Conservation (phyloP, 2,329 filamentous ascomycete species). For the Magnaporthales sp. region DNA sequence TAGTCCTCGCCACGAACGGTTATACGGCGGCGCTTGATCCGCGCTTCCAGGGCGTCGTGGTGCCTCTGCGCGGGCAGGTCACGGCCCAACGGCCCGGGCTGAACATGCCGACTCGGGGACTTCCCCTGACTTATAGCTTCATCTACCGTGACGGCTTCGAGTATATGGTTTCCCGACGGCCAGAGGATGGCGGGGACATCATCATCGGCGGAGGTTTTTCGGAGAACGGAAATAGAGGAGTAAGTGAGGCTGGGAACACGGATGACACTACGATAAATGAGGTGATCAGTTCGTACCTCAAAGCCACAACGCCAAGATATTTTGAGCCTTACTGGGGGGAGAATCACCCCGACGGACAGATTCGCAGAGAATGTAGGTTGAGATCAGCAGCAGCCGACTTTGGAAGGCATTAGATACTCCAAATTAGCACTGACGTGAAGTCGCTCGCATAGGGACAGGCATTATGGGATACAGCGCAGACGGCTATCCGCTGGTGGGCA, state of each 20-base stretch:
- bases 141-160: slow-evolving; percentile 54
- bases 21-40: slow-evolving; percentile 38
- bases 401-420: not conserved
- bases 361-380: slow-evolving; percentile 30
- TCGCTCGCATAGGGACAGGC: slow-evolving; percentile 21
- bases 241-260: slow-evolving; percentile 43
- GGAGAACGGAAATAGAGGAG: slow-evolving; percentile 25
- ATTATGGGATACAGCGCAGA: slow-evolving; percentile 50
- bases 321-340: slow-evolving; percentile 45
- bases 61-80: slow-evolving; percentile 41
- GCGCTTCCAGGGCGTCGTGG: slow-evolving; percentile 34
- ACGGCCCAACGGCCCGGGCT: slow-evolving; percentile 29
- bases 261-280: slow-evolving; percentile 45
- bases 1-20: slow-evolving; percentile 45
- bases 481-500: slow-evolving; percentile 42
- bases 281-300: slow-evolving; percentile 39
- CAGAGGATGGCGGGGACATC: slow-evolving; percentile 36
- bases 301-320: slow-evolving; percentile 31
- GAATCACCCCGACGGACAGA: slow-evolving; percentile 28
- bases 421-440: not conserved
- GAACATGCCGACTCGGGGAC: slow-evolving; percentile 24
- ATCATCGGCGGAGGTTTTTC: slow-evolving; percentile 52
- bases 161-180: slow-evolving; percentile 53
- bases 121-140: slow-evolving; percentile 50
- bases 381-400: not conserved